Base-by-base conservation (phyloP, 345 rosid genomes). In the Eucalyptus polyanthemos region DNA sequence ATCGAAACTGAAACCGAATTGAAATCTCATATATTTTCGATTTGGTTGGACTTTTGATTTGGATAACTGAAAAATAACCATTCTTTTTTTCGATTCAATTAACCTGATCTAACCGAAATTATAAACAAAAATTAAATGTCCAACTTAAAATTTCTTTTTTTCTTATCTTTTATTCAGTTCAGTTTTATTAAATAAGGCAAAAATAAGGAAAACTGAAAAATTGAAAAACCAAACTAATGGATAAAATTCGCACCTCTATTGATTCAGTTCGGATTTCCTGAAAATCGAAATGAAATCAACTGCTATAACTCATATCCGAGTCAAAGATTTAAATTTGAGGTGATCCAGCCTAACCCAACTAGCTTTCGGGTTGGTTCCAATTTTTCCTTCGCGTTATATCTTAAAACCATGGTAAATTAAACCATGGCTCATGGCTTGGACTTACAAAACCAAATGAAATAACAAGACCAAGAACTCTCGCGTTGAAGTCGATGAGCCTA, bases 201-300 rank as follows among this genome's bases (percentile, higher is more conserved):
- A 53, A 53, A 53, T 19, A 19, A 53, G 0, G 10, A 1, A 51
- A 51, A 16, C 0, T 0, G 2, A 51, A 51, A 50, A 51, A 51
- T 51, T 6, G 21, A 16, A 16, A 51, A 51, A 51, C 21, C 21
- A 51, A 6, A 51, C 4, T 51, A 6, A 0, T 16, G 0, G 24
- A 53, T 53, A 53, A 53, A 0, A 53, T 53, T 53, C 0, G 56
- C 56, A 53, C 0, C 1, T 53, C 10, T 53, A 53, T 53, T 0
- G 1, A 0, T 53, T 53, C 0, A 8, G 1, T 53, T 53, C 1
- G 9, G 2, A 53, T 3, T 53, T 53, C 1, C 0, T 19, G 1
- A 19, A 53, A 53, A 19, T 53, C 0, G 0, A 53, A 53, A 53
- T 53, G 0, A 53, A 53, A 53, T 53, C 0, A 19, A 53, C n/a